Conservation (phyloP, 176 grass and related monocot species). For the Chloris gayana region DNA sequence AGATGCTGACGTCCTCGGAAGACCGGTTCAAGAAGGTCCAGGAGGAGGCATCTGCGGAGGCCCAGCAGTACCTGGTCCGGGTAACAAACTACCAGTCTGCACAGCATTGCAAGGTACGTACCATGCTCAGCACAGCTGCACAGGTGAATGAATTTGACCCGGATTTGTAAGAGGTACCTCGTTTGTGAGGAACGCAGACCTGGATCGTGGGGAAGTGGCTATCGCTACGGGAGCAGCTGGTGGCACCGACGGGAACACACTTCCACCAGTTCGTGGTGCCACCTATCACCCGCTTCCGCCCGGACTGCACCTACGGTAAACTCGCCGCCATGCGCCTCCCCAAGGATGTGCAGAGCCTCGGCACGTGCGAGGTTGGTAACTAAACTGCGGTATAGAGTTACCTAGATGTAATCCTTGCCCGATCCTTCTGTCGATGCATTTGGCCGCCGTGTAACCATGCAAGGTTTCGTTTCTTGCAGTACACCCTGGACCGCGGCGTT, state of each 20-base stretch:
- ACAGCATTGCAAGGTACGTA: conserved; percentile 26
- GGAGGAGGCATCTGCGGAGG: conserved; percentile 41
- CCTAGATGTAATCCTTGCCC: background rate
- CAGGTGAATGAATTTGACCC: too few species aligned
- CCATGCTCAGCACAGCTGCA: too few species aligned
- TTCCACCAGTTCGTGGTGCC: conserved; percentile 81
- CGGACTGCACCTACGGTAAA: conserved; percentile 66
- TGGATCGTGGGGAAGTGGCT: conserved; percentile 79
- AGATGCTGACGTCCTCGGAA: conserved; percentile 55
- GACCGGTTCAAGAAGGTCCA: conserved; percentile 53
- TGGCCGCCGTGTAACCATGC: background rate
- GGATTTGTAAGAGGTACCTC: background rate
- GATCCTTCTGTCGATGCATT: background rate
- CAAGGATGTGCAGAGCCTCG: conserved; percentile 52
- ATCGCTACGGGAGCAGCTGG: conserved; percentile 44
- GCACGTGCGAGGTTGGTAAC: conserved; percentile 51
- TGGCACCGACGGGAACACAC: conserved; percentile 61
- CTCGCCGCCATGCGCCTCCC: too few species aligned
- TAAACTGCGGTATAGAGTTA: background rate
- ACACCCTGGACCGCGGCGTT: conserved; percentile 53
- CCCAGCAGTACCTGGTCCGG: conserved; percentile 43
- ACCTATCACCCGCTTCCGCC: conserved; percentile 49
- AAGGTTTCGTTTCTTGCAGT: conserved; percentile 14
- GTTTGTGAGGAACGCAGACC: conserved; percentile 32
- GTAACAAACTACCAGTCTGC: conserved; percentile 54